Evolutionary conservation across 2,329 filamentous ascomycete genomes (phyloP), one percentile per base, ranked within the genome.

Genomic region (Graphiopsis chlorocephala): DNA sequence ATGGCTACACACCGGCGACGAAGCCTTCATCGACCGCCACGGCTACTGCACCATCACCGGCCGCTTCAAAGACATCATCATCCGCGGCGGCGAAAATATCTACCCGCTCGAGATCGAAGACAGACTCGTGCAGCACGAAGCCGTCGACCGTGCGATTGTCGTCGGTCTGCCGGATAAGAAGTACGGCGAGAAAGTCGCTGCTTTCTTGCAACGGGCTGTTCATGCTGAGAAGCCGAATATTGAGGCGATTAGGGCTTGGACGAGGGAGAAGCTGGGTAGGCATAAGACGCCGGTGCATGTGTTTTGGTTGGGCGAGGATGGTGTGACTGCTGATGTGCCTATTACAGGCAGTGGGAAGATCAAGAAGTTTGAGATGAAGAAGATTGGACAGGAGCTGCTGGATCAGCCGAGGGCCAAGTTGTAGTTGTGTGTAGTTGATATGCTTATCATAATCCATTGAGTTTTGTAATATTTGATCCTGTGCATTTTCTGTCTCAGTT

Each of bases 281-380:
- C 78, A 80, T 62, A 81, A 81, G 69, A 87, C 88, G 3, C 90
- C 91, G 0, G 80, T 85, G 10, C 85, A 92, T 74, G 75, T 93
- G n/a, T 93, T 93, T 73, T 92, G 90, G 84, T 82, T 93, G 28
- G 91, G 90, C 0, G 79, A 79, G 55, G 76, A 77, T 35, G 78
- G 76, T 15, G 71, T 74, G 29, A 70, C 70, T 0, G 72, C 73
- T 7, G 65, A 71, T 20, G 69, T 80, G 0, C 79, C 79, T 11
- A 71, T 79, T 48, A 81, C 79, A 1, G 79, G 78, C 1, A 81
- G 78, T 68, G 79, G 79, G 12, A 81, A 81, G 74, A 77, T 81
- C 48, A 77, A 78, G 69, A 81, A 81, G 69, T 80, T 79, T 68
- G 74, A 73, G 67, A 68, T 76, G 70, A 65, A 67, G 45, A 65